Evolutionary conservation across 2,329 filamentous ascomycete species (phyloP), one percentile per base, ranked within the genome.

Genomic region (Graphiopsis chlorocephala): DNA sequence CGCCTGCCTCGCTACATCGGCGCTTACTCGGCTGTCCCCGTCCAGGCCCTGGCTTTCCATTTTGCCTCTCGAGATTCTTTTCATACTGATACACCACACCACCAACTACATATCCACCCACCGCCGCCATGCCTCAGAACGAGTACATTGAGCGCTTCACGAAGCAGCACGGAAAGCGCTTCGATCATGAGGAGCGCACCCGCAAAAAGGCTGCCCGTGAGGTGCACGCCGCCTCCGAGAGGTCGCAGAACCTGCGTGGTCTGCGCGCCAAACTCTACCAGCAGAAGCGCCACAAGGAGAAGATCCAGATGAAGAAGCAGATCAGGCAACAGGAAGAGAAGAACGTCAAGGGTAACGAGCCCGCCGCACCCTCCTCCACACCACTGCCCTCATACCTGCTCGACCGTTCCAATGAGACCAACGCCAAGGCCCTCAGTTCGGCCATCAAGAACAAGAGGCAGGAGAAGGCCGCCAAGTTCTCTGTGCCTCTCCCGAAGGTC

Each of bases 301-400:
- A 99, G 89, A 96, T 97, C 77, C 92, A 96, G 85, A 93, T 97
- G 90, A 90, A 90, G 80, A 96, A 97, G 85, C 84, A 88, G 75
- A 96, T 99, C 86, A 92, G 91, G 81, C 90, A 92, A 52, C 92
- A 97, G 83, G 95, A 99, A 81, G 92, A 97, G 84, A 89, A 92
- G 81, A 96, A 97, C 76, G 88, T 98, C 83, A 97, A 98, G 82
- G 91, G 90, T 10, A 83, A 86, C 33, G 88, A 89, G 63, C 88
- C 90, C 70, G 86, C 90, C 72, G 90, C 95, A 79, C 91, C 93
- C 67, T 88, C 88, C 28, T 87, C 85, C 71, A 92, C 91, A 58
- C 92, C 95, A 64, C 84, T 98, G 72, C 95, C 95, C 60, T 89
- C 92, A 72, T 99, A 98, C 79, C 86, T 99, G 77, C 88, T 99